Evolutionary conservation across 1,284 basidiomycete species (phyloP), one percentile per base, ranked within the genome.

Genomic region (Sparassis latifolia): DNA sequence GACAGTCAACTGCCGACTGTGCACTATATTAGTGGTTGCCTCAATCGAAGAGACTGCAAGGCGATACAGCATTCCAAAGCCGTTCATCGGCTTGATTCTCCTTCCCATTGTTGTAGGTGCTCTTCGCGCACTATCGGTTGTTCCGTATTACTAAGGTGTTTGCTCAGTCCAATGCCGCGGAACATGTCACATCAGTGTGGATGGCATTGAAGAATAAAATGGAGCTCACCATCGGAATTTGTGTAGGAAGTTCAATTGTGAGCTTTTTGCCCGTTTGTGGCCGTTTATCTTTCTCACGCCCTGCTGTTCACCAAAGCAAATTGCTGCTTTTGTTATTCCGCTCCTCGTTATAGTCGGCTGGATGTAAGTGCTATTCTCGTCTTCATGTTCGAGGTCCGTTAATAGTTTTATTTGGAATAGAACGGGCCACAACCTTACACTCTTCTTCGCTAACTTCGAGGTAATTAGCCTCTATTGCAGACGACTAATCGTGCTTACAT

Each of bases 171-270:
- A 89, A 89, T 62, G 84, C 88, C 9, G 89, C 89, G 12, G 91
- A 88, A 62, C 84, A 87, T 59, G 80, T 84, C 37, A 93, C 90
- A 0, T 83, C 87, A 5, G 80, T 95, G 3, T 92, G 89, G 86
- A 95, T 95, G 92, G 91, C 92, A 0, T 76, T 87, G 76, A 92
- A 92, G 69, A 76, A 80, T 55, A 87, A 89, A 63, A 92, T 92
- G 83, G 89, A 92, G 63, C 72, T 92, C 33, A 86, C 89, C 0
- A 90, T 97, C 55, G 86, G 86, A 2, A 91, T 97, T 53, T 90
- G 89, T 51, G 87, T 97, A 49, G 94, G 94, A 10, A 89, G 86
- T 55, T 90, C 87, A 4, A 96, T 97, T 55, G 87, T 89, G 57
- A 57, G 84, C 74, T 30, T 28, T 45, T 46, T 20, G 20, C 20